phyloP scores from a whole-genome alignment of 208 protist species.

The Acanthamoeba healyi region DNA sequence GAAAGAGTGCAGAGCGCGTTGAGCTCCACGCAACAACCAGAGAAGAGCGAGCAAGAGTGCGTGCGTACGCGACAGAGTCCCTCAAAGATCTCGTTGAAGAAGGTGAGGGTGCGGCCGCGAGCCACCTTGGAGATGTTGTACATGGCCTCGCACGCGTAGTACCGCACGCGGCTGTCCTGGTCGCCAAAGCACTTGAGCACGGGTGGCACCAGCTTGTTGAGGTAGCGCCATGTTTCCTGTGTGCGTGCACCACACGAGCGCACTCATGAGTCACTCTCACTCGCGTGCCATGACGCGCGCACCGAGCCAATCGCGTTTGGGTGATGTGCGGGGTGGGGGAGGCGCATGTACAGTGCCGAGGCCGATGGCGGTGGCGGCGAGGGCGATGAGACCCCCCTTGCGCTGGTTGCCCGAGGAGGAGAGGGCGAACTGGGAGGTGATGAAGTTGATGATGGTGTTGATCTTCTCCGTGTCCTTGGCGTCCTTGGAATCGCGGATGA shows the following conservation, averaged over 20 bases:
- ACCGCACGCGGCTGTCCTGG: conserved; percentile 90
- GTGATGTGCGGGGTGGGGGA: background rate
- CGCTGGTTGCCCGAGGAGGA: conserved; percentile 86
- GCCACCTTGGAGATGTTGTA: conserved; percentile 94
- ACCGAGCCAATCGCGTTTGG: too few species aligned
- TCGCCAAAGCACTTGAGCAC: conserved; percentile 90
- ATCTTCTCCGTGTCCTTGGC: conserved; percentile 69
- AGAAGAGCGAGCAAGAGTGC: background rate
- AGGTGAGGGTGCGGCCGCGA: conserved; percentile 80
- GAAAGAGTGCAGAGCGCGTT: too few species aligned
- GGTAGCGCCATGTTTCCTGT: conserved; percentile 80
- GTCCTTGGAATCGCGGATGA: conserved; percentile 77
- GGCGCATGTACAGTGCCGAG: conserved; percentile 80
- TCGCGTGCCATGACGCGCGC: too few species aligned
- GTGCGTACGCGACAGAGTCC: conserved; percentile 86
- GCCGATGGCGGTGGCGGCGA: conserved; percentile 90
- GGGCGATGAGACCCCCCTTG: conserved; percentile 93
- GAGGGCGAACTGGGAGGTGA: conserved; percentile 84
- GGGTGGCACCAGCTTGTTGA: conserved; percentile 90
- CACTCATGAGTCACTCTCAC: too few species aligned
- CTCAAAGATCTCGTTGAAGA: conserved; percentile 93
- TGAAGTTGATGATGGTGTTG: conserved; percentile 68
- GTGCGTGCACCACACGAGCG: background rate
- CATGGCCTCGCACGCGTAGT: conserved; percentile 94
- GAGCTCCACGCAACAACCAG: too few species aligned